Conservation (phyloP, 306 rosid species). For the Albizia julibrissin region DNA sequence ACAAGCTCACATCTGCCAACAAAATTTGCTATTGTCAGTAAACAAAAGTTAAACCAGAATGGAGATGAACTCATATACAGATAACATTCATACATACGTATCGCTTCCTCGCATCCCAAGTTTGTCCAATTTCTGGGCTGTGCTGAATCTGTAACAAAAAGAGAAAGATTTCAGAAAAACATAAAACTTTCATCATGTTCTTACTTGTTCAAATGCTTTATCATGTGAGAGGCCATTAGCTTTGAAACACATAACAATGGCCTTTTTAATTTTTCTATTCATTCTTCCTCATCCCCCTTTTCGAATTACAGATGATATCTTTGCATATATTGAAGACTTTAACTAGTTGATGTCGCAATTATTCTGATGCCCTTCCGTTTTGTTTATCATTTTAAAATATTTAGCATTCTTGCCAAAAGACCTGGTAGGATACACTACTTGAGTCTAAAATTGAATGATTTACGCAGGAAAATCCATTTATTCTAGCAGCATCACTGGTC, state of each 20-base stretch:
- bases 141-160: constrained; percentile 72
- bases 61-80: neutral
- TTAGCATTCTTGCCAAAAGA: constrained; percentile 2
- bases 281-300: neutral
- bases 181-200: constrained; percentile 6
- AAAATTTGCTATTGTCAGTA: constrained; percentile 46
- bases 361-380: neutral
- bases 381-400: neutral
- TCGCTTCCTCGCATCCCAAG: constrained; percentile 99
- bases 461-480: constrained; percentile 15
- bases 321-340: neutral
- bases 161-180: constrained; percentile 13
- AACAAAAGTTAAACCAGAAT: constrained; percentile 12
- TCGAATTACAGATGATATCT: neutral
- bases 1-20: constrained; percentile 92
- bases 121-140: constrained; percentile 94
- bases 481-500: constrained; percentile 19
- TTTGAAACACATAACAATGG: constrained; percentile 5
- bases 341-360: neutral
- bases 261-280: no score
- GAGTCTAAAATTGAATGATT: constrained; percentile 2
- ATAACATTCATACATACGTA: constrained; percentile 66
- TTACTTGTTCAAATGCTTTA: neutral
- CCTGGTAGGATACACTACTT: neutral
- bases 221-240: constrained; percentile 8